Percentiles rank a stretch among this genome's conserved stretches.
Evolutionary conservation across 2,329 filamentous ascomycete species (phyloP).

Genomic region (Phoma sp.): DNA sequence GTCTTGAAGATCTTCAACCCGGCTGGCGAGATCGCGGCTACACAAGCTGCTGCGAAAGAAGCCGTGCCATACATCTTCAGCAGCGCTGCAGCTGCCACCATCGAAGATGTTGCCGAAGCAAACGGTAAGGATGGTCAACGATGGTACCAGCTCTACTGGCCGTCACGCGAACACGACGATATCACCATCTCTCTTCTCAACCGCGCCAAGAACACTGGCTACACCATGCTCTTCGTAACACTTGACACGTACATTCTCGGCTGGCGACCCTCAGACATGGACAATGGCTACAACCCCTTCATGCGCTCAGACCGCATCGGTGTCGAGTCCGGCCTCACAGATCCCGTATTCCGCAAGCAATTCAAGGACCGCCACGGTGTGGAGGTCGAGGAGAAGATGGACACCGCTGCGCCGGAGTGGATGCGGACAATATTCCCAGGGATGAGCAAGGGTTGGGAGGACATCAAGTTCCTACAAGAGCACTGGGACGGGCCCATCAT

Average conservation of each 20-base stretch:
- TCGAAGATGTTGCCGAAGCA: slow-evolving; percentile 67
- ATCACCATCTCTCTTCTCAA: slow-evolving; percentile 67
- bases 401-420: slow-evolving; percentile 30
- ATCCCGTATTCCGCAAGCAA: slow-evolving; percentile 68
- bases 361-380: slow-evolving; percentile 56
- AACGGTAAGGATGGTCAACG: slow-evolving; percentile 59
- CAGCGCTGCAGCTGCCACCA: slow-evolving; percentile 65
- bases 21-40: slow-evolving; percentile 67
- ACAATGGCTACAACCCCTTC: slow-evolving; percentile 54
- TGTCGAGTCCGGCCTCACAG: slow-evolving; percentile 67
- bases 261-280: slow-evolving; percentile 72
- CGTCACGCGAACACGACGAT: slow-evolving; percentile 64
- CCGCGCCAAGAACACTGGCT: slow-evolving; percentile 66
- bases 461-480: slow-evolving; percentile 63
- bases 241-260: slow-evolving; percentile 71
- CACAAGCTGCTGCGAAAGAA: slow-evolving; percentile 64
- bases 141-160: slow-evolving; percentile 79
- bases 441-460: slow-evolving; percentile 64
- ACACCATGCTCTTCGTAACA: slow-evolving; percentile 70
- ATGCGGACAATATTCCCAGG: slow-evolving; percentile 49
- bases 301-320: slow-evolving; percentile 52
- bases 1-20: slow-evolving; percentile 70
- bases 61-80: slow-evolving; percentile 69
- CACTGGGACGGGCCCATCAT: slow-evolving; percentile 70
- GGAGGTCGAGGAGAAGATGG: slow-evolving; percentile 49